Evolutionary conservation across 2,329 filamentous ascomycete genomes (phyloP).

Genomic region (Bimuria novae-zelandiae): DNA sequence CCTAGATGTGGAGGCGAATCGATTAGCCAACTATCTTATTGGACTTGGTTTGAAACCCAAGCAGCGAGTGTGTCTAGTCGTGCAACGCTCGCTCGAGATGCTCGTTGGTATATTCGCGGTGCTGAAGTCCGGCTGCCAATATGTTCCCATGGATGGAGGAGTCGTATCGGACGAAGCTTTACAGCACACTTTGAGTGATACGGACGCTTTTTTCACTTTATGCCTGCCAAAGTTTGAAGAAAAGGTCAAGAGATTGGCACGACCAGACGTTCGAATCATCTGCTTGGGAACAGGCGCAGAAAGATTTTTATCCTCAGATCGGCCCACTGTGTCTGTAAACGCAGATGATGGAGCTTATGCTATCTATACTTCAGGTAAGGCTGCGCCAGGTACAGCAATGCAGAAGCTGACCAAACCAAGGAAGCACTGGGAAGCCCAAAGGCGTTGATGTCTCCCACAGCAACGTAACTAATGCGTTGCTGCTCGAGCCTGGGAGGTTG

Average conservation of each 20-base stretch:
- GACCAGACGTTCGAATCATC: constrained; percentile 19
- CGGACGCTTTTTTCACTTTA: constrained; percentile 51
- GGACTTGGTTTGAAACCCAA: constrained; percentile 32
- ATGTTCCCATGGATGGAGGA: constrained; percentile 63
- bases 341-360: constrained; percentile 39
- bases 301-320: constrained; percentile 17
- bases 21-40: constrained; percentile 38
- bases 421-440: constrained; percentile 62
- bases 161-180: constrained; percentile 44
- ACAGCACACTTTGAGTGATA: constrained; percentile 56
- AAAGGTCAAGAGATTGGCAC: constrained; percentile 27
- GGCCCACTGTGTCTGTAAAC: constrained; percentile 23
- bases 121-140: constrained; percentile 62
- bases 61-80: constrained; percentile 60
- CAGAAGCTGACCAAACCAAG: constrained; percentile 18
- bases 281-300: constrained; percentile 21
- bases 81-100: constrained; percentile 61
- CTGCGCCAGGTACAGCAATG: background rate
- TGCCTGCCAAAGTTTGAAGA: constrained; percentile 49
- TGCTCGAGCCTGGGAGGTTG: constrained; percentile 57
- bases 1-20: constrained; percentile 36
- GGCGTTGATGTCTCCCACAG: constrained; percentile 62
- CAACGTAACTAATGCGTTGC: constrained; percentile 61
- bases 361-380: constrained; percentile 58
- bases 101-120: constrained; percentile 61